Conservation (phyloP, 2,329 filamentous ascomycete genomes). For the Penicillium sumatraense region DNA sequence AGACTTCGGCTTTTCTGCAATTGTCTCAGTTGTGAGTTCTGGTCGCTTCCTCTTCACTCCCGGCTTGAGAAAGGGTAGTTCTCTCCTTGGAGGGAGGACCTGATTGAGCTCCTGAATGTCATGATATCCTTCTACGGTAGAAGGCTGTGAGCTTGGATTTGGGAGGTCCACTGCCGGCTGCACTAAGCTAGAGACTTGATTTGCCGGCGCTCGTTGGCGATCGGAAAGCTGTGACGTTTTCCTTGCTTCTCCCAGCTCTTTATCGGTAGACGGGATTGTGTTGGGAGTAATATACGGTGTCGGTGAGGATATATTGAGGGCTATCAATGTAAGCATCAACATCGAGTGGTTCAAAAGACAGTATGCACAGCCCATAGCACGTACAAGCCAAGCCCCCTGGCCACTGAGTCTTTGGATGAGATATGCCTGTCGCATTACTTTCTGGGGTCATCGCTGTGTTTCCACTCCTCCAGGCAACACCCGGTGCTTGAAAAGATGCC, state of each 20-base stretch:
- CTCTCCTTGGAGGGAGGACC: slow-evolving; percentile 48
- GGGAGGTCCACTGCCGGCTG: not conserved
- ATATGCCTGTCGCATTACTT: slow-evolving; percentile 4
- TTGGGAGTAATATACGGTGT: not conserved
- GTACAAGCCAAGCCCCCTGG: slow-evolving; percentile 15
- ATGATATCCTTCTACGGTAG: slow-evolving; percentile 32
- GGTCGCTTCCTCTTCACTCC: slow-evolving; percentile 23
- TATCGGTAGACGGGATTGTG: not conserved
- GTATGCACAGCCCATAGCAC: not conserved
- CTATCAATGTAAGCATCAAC: not conserved
- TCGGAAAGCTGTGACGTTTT: not conserved
- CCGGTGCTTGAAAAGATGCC: slow-evolving; percentile 15
- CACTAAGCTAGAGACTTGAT: not conserved
- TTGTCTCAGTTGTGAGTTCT: not conserved
- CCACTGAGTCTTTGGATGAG: slow-evolving; percentile 5
- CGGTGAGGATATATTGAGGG: slow-evolving; percentile 13
- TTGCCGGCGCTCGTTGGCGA: too few relatives aligned
- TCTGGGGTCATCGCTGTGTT: slow-evolving; percentile 9
- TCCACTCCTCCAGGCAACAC: slow-evolving; percentile 4
- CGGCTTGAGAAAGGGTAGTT: slow-evolving; percentile 46
- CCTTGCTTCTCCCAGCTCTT: not conserved
- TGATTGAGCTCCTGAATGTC: slow-evolving; percentile 36
- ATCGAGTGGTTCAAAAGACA: not conserved
- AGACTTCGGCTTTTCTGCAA: not conserved
- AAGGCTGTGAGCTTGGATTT: slow-evolving; percentile 21